Base-by-base conservation (phyloP, 495 filamentous ascomycete genomes). In the Talaromyces trachyspermus region DNA sequence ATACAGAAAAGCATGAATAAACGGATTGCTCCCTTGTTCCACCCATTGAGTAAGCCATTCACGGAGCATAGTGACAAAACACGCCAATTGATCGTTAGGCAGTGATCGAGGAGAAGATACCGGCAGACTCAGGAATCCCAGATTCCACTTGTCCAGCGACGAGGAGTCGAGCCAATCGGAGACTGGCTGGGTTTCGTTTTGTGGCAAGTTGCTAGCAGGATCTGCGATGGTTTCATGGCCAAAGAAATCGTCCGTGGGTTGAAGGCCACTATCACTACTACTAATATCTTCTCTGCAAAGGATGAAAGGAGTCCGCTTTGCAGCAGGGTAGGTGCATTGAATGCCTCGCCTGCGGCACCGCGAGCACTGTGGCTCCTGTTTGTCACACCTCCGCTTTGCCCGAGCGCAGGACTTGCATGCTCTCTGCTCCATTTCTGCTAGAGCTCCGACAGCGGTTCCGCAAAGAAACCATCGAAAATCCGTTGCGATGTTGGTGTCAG, bases 331-430 rank as follows among this genome's bases (percentile, higher is more conserved):
- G 20, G 5, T 26, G 22, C 22, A 27, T 42, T 42, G 19, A 11
- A 38, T 38, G 4, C 35, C 35, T 38, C 18, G 35, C 22, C 18
- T 20, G 35, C 35, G 35, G 18, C 35, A 38, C 12, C 35, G 35
- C 35, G 35, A 15, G 22, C 35, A 38, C 17, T 38, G 35, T 38
- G 35, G 35, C 5, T 15, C 17, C 9, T 38, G 35, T 38, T 40
- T 29, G 60, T 46, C 12, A 53, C 54, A 6, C 63, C 64, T 43
- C 27, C 24, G 41, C 20, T 27, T 27, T 43, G 22, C 12, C 14
- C 19, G 4, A 12, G 41, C 41, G 14, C 41, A 43, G 18, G 35
- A 11, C 35, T 10, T 38, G 22, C 35, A 38, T 15, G 35, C 35
- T 8, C 22, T 38, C 5, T n/a, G n/a, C n/a, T 38, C 35, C 35